Base-by-base conservation (phyloP, 2,329 filamentous ascomycete species). In the Clonostachys byssicola region DNA sequence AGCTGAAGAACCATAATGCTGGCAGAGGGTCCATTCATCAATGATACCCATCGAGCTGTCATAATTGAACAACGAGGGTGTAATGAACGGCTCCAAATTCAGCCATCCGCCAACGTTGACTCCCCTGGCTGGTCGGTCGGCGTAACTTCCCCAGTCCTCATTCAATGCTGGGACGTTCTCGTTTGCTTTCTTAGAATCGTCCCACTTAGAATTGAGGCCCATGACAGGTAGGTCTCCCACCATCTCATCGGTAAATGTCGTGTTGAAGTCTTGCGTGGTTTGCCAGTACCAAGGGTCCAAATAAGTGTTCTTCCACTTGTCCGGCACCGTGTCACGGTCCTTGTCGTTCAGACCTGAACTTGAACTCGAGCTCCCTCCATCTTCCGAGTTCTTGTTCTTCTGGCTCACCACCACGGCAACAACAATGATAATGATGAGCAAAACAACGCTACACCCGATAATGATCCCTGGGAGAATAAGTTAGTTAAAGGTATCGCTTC, bases 61-160 rank as follows among this genome's bases (percentile, higher is more conserved):
- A 51, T 78, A 78, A 51, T 82, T 70, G 69, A 99, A 99, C 23
- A 96, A 77, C 1, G 92, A 96, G 0, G 94, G 94, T 5, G 89
- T 92, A 62, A 99, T 97, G 64, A 95, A 96, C 0, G 94, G 94
- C 60, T 99, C 94, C 12, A 99, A 71, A 4, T 87, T 88, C 2
- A 99, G 79, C 94, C 94, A 99, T 12, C 94, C 94, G 44, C 94
- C 94, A 2, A 97, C 64, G 58, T 96, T 97, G 35, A 97, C 89
- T 1, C 94, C 94, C 7, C 92, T 83, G 20, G 95, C 90, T 3
- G 92, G 91, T 47, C 77, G 83, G 18, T 80, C 82, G 3, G 83
- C 80, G 57, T 97, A 99, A 3, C 85, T 72, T 7, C 83, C 83
- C 79, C 92, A 96, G 2, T 75, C 59, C 51, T 92, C 75, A 54